Conservation (phyloP, 139 green algal species). For the Mesostigma viride region DNA sequence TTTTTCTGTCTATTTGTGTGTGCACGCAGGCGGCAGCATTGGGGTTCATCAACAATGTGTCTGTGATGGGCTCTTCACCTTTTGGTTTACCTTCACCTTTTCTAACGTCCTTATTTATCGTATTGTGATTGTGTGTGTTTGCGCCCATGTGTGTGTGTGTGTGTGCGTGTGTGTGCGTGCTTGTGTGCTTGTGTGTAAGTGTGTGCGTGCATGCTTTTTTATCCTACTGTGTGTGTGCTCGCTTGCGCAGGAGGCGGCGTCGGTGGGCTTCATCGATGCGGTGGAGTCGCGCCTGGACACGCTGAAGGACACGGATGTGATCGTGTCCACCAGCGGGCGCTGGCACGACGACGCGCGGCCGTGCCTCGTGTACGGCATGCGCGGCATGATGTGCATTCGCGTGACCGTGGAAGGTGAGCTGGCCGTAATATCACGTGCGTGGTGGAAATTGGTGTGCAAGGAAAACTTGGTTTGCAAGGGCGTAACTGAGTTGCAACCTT, state of each 20-base stretch:
- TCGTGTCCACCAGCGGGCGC: conserved; percentile 80
- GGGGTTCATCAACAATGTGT: too few species aligned
- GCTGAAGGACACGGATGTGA: conserved; percentile 37
- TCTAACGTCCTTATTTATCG: too few species aligned
- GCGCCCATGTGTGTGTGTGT: conserved; percentile 6
- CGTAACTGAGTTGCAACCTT: too few species aligned
- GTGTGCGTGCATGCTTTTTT: neutral
- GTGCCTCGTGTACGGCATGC: conserved; percentile 94
- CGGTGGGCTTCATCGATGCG: neutral
- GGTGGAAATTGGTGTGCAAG: too few species aligned
- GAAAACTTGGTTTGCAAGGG: too few species aligned
- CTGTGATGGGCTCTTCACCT: too few species aligned
- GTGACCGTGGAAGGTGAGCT: conserved; percentile 43
- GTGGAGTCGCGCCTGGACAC: neutral
- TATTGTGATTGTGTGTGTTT: too few species aligned
- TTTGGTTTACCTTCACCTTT: too few species aligned
- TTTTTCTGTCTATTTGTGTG: too few species aligned
- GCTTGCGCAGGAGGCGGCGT: neutral
- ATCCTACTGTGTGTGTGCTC: neutral
- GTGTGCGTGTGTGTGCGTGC: neutral
- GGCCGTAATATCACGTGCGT: too few species aligned
- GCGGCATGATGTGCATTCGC: conserved; percentile 59
- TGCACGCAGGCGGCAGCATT: too few species aligned
- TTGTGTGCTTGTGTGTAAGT: too few species aligned
- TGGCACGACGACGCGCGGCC: conserved; percentile 76